Evolutionary conservation across 2,329 filamentous ascomycete species (phyloP).

Genomic region (Talaromyces amestolkiae): DNA sequence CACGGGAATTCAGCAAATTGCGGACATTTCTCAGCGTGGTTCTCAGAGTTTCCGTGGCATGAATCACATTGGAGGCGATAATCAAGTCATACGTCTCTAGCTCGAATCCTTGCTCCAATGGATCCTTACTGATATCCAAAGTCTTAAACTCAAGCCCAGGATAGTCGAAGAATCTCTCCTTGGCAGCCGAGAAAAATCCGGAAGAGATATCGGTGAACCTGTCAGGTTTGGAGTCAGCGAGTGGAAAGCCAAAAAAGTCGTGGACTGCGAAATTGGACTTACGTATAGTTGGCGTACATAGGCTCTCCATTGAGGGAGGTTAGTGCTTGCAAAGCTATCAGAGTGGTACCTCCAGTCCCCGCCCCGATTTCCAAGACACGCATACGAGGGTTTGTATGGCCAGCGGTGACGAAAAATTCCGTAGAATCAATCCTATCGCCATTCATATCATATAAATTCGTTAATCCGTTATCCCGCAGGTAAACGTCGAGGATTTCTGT

Average conservation of each 20-base stretch:
- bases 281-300: conserved; percentile 13
- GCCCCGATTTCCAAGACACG: conserved; percentile 24
- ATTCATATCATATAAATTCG: neutral
- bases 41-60: conserved; percentile 25
- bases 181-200: conserved; percentile 26
- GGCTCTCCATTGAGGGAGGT: neutral
- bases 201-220: conserved; percentile 23
- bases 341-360: conserved; percentile 22
- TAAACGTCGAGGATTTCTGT: neutral
- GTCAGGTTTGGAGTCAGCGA: neutral
- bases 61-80: conserved; percentile 25
- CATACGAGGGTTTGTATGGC: conserved; percentile 19
- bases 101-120: conserved; percentile 25
- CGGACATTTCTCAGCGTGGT: conserved; percentile 17
- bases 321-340: neutral
- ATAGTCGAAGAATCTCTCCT: conserved; percentile 28
- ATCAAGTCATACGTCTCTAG: conserved; percentile 25
- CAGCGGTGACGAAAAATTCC: neutral
- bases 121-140: conserved; percentile 25
- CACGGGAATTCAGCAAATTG: neutral
- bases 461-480: neutral
- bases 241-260: neutral
- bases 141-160: conserved; percentile 22
- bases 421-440: neutral
- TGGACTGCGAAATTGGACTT: neutral